Evolutionary conservation across 192 early-diverging fungal species (phyloP).

Genomic region (Chytriomyces sp.): DNA sequence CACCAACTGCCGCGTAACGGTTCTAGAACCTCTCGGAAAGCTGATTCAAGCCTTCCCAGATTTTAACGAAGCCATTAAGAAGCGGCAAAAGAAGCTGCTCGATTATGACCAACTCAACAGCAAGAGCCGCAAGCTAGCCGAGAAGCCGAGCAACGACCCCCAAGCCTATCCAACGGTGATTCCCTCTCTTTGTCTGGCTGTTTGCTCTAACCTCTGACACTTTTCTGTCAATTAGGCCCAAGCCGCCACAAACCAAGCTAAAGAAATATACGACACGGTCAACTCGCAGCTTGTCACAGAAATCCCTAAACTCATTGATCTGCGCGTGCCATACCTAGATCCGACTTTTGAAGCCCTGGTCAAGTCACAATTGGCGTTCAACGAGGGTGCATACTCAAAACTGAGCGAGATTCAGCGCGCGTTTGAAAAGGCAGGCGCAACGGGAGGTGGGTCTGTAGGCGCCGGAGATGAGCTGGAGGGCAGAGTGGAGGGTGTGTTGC

Average conservation of each 20-base stretch:
- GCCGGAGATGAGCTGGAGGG: conserved; percentile 63
- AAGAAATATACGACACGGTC: conserved; percentile 77
- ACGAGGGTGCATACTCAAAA: conserved; percentile 75
- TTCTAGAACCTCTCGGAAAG: conserved; percentile 87
- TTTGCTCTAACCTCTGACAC: neutral
- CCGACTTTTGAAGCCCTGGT: conserved; percentile 96
- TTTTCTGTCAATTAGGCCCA: conserved; percentile 66
- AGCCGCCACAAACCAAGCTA: conserved; percentile 72
- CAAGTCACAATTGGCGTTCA: conserved; percentile 91
- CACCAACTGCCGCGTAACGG: conserved; percentile 79
- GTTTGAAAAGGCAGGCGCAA: conserved; percentile 39
- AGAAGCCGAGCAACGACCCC: conserved; percentile 77
- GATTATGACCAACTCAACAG: conserved; percentile 84
- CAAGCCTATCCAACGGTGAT: conserved; percentile 17
- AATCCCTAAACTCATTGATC: conserved; percentile 87
- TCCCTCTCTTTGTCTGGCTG: neutral
- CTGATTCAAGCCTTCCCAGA: conserved; percentile 85
- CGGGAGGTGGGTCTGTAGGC: conserved; percentile 22
- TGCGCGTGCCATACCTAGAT: conserved; percentile 87
- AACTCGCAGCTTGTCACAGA: conserved; percentile 82
- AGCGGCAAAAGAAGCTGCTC: conserved; percentile 81
- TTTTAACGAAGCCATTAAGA: conserved; percentile 89
- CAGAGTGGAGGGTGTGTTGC: conserved; percentile 77
- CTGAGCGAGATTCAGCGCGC: conserved; percentile 61
- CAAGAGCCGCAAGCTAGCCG: conserved; percentile 78